These are phyloP conservation scores for Rehmannia glutinosa DNA, from an alignment of 257 asterid genomes.

Conservation along the genomic window DNA sequence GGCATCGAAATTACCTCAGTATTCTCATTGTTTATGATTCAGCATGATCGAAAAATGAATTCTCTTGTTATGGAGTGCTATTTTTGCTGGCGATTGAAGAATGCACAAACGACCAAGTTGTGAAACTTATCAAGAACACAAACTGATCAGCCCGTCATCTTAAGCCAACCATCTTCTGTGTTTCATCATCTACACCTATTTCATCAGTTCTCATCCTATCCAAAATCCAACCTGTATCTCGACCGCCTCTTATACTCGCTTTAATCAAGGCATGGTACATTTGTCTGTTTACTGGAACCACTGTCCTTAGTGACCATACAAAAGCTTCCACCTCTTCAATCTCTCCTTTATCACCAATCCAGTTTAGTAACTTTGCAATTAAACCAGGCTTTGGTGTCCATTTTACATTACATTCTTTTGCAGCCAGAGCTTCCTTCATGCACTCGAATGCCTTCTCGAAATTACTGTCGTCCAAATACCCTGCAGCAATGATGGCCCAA, in stretches of 20 bases:
- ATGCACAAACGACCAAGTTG: background rate
- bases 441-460: constrained; percentile 50
- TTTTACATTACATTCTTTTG: constrained; percentile 26
- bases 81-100: too few relatives aligned
- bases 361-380: constrained; percentile 27
- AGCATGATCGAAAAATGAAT: too few relatives aligned
- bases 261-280: constrained; percentile 30
- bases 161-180: constrained; percentile 21
- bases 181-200: constrained; percentile 32
- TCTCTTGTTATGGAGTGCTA: too few relatives aligned
- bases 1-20: too few relatives aligned
- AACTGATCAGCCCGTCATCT: constrained; percentile 7
- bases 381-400: constrained; percentile 52
- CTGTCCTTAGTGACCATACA: constrained; percentile 29
- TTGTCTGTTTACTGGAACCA: constrained; percentile 24
- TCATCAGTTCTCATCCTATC: constrained; percentile 30
- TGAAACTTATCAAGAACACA: background rate
- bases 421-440: constrained; percentile 51
- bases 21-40: too few relatives aligned
- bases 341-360: constrained; percentile 45
- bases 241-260: constrained; percentile 25
- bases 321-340: constrained; percentile 42
- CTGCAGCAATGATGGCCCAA: constrained; percentile 52
- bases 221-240: constrained; percentile 18
- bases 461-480: constrained; percentile 30